Base-by-base conservation (phyloP, 768 basidiomycete species). In the Suillus fuscotomentosus region DNA sequence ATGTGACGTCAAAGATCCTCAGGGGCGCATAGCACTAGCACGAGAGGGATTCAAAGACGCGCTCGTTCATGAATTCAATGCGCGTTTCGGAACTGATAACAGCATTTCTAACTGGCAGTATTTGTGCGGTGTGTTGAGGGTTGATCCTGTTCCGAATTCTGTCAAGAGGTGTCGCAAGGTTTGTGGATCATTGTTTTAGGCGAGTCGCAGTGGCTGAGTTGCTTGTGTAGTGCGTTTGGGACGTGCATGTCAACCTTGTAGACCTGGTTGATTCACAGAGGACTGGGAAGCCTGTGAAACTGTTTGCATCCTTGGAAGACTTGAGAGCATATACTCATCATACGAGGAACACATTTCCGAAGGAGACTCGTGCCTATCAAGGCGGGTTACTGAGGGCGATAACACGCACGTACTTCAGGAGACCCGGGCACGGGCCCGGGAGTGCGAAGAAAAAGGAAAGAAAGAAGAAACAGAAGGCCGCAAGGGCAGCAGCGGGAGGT, bases 321-420 rank as follows among this genome's bases (percentile, higher is more conserved):
- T 71, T 78, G 1, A 69, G 64, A 5, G 1, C 9, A 4, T 76
- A 77, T 41, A 77, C 75, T 0, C 61, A 24, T 14, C 14, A 6
- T 27, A 27, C 27, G 27, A 27, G 27, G 27, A 8, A 3, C 20
- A 67, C 57, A 63, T 73, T 79, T 22, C 77, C 75, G 1, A 73
- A 70, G 22, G 36, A 74, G 55, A 66, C 27, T 27, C 27, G 66
- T 36, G 74, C 73, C 10, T 65, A 67, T 43, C 64, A 67, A 5
- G 75, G 77, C 15, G 73, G 77, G 24, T 69, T 79, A 8, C 70
- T 79, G 45, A 68, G 57, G 24, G 41, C 31, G 60, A 69, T 74
- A 45, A 15, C 62, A 45, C 53, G 65, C 22, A 64, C 67, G 4
- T 72, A 70, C 61, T 65, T 62, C 38, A 65, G 70, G 39, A 65